Evolutionary conservation across 164 flowering plant genomes (phyloP).

Genomic region (Kalanchoe fedtschenkoi): DNA sequence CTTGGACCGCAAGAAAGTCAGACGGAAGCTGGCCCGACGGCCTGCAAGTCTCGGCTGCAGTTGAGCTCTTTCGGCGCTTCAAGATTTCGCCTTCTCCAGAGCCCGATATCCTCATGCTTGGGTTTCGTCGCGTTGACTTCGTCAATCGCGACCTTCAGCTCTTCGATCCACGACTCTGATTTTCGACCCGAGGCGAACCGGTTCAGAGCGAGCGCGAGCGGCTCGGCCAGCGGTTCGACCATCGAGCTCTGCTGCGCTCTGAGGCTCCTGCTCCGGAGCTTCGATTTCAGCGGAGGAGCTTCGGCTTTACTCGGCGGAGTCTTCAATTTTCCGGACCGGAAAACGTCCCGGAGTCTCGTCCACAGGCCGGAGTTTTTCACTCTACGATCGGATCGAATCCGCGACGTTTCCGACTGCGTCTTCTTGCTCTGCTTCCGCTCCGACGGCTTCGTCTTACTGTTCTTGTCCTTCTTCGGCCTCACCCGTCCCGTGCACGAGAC

Average conservation of each 20-base stretch:
- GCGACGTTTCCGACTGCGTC: not conserved
- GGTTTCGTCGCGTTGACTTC: not conserved
- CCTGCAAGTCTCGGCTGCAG: not conserved
- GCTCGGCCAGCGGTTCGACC: not conserved
- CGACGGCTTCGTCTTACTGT: too few relatives aligned
- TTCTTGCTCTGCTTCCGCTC: not conserved
- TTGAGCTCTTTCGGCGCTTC: not conserved
- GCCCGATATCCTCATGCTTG: not conserved
- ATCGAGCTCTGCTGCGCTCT: not conserved
- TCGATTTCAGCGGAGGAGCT: not conserved
- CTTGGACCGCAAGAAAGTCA: not conserved
- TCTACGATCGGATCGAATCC: not conserved
- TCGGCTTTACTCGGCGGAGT: not conserved
- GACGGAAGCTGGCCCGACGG: not conserved
- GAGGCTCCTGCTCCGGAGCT: not conserved
- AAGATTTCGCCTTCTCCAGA: not conserved
- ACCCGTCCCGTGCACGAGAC: conserved; percentile 3
- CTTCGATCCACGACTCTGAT: not conserved
- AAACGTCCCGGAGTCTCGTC: not conserved
- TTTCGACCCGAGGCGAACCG: not conserved
- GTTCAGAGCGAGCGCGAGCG: not conserved
- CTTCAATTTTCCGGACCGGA: not conserved
- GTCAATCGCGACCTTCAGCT: not conserved
- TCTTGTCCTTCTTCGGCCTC: not conserved
- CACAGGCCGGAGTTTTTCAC: not conserved